phyloP scores from a whole-genome alignment of 2,329 filamentous ascomycete genomes.

The Fusarium pseudoanthophilum region DNA sequence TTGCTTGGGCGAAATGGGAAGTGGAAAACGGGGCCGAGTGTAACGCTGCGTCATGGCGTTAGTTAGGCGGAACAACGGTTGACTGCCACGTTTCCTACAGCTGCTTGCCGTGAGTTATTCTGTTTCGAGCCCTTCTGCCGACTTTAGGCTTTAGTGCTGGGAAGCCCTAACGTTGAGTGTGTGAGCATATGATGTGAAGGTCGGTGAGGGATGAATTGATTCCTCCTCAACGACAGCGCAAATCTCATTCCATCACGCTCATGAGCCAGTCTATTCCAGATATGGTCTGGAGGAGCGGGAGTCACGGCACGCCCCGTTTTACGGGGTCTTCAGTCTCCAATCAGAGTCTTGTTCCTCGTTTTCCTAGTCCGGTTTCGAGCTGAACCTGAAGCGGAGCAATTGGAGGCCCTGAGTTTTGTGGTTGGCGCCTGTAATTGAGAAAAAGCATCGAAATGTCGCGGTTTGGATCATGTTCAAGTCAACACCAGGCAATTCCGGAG shows the following conservation, averaged over 20 bases:
- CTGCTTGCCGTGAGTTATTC: constrained; percentile 10
- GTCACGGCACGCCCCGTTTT: constrained; percentile 40
- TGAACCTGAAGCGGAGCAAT: neutral
- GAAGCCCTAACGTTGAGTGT: neutral
- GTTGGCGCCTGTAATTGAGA: neutral
- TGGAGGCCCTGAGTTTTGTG: neutral
- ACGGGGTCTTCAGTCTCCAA: constrained; percentile 19
- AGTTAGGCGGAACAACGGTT: constrained; percentile 18
- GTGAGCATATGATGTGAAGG: neutral
- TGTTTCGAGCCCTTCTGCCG: constrained; percentile 12
- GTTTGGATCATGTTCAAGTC: neutral
- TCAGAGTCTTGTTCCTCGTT: constrained; percentile 23
- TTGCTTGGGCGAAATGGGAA: constrained; percentile 33
- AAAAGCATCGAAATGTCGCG: neutral
- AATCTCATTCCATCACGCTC: constrained; percentile 2
- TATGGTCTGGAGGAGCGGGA: constrained; percentile 37
- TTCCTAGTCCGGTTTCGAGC: constrained; percentile 3
- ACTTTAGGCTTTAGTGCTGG: neutral
- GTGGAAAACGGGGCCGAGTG: constrained; percentile 24
- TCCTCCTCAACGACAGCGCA: neutral
- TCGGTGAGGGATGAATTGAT: neutral
- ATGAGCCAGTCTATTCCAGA: constrained; percentile 25
- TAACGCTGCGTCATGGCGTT: constrained; percentile 35
- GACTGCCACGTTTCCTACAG: constrained; percentile 22
- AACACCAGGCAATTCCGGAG: neutral